Conservation (phyloP, 2,329 filamentous ascomycete genomes). For the Cytospora schulzeri region DNA sequence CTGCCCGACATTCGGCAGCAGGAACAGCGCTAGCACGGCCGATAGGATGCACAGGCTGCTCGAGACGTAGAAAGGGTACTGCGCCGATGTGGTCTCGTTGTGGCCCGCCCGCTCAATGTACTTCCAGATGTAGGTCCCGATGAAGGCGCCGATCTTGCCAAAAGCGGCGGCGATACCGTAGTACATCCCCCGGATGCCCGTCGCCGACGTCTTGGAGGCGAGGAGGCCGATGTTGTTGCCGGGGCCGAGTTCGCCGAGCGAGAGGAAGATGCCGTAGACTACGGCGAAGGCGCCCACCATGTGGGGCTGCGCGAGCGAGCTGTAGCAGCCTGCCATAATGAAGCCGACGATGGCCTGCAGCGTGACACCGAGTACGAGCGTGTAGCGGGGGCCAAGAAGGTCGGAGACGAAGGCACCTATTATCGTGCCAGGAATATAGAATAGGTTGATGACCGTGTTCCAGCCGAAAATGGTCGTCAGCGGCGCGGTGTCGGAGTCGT, state of each 20-base stretch:
- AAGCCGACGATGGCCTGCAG: slow-evolving; percentile 80
- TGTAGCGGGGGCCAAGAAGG: slow-evolving; percentile 75
- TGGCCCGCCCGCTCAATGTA: slow-evolving; percentile 67
- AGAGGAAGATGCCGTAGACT: slow-evolving; percentile 77
- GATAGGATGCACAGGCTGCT: slow-evolving; percentile 76
- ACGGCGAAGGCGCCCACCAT: slow-evolving; percentile 78
- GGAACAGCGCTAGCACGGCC: slow-evolving; percentile 65
- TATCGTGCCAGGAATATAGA: slow-evolving; percentile 83
- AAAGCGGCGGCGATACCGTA: slow-evolving; percentile 72
- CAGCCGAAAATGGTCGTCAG: slow-evolving; percentile 80
- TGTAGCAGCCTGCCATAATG: slow-evolving; percentile 83
- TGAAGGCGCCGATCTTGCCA: slow-evolving; percentile 81
- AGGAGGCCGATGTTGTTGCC: slow-evolving; percentile 90
- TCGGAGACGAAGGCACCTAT: slow-evolving; percentile 78
- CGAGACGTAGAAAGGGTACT: slow-evolving; percentile 90
- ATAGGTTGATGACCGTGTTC: slow-evolving; percentile 85
- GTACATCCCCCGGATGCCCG: slow-evolving; percentile 80
- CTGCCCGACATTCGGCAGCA: slow-evolving; percentile 77
- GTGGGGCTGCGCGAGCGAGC: slow-evolving; percentile 63
- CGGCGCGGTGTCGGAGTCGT: slow-evolving; percentile 54
- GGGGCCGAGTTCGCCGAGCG: slow-evolving; percentile 78
- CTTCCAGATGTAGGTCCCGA: slow-evolving; percentile 81
- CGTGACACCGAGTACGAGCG: slow-evolving; percentile 70
- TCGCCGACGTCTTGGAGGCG: slow-evolving; percentile 85
- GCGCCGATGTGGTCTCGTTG: slow-evolving; percentile 60